A percentile compares a stretch with the other conserved stretches of the same genome.
Conservation (phyloP, 2,329 filamentous ascomycete species). For the Parafenestella ontariensis region DNA sequence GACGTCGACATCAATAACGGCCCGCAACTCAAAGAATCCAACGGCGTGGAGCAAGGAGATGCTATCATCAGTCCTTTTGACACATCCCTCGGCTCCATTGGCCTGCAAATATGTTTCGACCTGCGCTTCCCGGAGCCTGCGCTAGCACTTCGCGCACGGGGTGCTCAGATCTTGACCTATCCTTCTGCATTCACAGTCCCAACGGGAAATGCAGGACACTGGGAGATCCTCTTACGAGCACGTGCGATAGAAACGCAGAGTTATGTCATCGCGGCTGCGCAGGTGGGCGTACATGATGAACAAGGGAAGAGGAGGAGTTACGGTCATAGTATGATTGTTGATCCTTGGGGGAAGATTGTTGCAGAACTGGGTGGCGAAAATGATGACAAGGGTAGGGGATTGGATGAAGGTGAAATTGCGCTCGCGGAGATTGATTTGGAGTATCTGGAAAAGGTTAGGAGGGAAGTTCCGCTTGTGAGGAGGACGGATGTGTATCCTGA, state of each 20-base stretch:
- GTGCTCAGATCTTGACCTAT: constrained; percentile 81
- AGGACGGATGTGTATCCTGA: constrained; percentile 56
- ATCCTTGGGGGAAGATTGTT: constrained; percentile 83
- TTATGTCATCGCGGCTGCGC: constrained; percentile 86
- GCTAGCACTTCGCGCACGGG: constrained; percentile 68
- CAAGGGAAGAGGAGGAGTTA: constrained; percentile 74
- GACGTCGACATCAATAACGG: constrained; percentile 69
- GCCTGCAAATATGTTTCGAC: constrained; percentile 88
- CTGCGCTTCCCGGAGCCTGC: constrained; percentile 81
- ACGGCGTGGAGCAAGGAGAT: constrained; percentile 65
- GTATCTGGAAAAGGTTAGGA: constrained; percentile 59
- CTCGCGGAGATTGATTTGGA: constrained; percentile 63
- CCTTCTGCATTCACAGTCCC: constrained; percentile 90
- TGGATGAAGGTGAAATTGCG: constrained; percentile 49
- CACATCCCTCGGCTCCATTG: constrained; percentile 77
- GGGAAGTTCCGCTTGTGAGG: constrained; percentile 64
- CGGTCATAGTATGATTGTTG: constrained; percentile 83
- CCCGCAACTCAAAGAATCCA: constrained; percentile 67
- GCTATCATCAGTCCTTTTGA: constrained; percentile 72
- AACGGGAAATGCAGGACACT: constrained; percentile 80
- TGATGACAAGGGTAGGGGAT: constrained; percentile 43
- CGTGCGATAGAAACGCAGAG: constrained; percentile 88
- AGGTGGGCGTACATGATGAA: constrained; percentile 74
- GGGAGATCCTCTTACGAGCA: constrained; percentile 78
- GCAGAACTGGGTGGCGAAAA: constrained; percentile 66